Evolutionary conservation across 176 grass and related monocot species (phyloP).

Genomic region (Aegilops sharonensis): DNA sequence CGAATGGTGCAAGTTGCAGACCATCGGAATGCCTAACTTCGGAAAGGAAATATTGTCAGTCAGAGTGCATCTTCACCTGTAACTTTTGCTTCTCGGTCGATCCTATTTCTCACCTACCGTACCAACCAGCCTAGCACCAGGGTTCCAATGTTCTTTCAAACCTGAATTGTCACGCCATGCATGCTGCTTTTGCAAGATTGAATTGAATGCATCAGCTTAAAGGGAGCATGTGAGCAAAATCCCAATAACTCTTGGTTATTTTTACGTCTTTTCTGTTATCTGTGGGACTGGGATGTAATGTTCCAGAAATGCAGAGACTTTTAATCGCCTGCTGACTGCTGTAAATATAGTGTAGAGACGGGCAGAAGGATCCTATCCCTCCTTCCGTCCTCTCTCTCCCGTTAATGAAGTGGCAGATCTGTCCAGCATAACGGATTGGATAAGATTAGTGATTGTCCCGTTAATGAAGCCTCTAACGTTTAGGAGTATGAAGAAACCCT

Average conservation of each 20-base stretch:
- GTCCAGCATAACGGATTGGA: not conserved
- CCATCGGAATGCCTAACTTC: not conserved
- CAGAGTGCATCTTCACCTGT: not conserved
- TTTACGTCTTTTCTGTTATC: not conserved
- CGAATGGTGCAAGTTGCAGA: not conserved
- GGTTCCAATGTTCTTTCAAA: not conserved
- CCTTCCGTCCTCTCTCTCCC: not conserved
- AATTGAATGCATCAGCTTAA: constrained; percentile 2
- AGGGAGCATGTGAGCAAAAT: not conserved
- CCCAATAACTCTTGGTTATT: not conserved
- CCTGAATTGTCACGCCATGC: not conserved
- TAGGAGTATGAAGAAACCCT: too few relatives aligned
- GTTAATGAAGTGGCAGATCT: constrained; percentile 1
- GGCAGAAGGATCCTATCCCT: not conserved
- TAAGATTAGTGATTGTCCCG: not conserved
- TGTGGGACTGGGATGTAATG: too few relatives aligned
- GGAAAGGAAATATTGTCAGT: not conserved
- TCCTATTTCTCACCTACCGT: not conserved
- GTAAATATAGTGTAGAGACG: not conserved
- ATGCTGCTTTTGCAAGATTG: not conserved
- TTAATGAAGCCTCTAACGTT: too few relatives aligned
- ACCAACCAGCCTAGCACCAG: not conserved
- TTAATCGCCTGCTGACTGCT: too few relatives aligned
- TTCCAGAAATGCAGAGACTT: too few relatives aligned
- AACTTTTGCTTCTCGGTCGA: not conserved